Evolutionary conservation across 495 filamentous ascomycete genomes (phyloP), one percentile per base, ranked within the genome.

Genomic region (Ascodesmis nigricans): DNA sequence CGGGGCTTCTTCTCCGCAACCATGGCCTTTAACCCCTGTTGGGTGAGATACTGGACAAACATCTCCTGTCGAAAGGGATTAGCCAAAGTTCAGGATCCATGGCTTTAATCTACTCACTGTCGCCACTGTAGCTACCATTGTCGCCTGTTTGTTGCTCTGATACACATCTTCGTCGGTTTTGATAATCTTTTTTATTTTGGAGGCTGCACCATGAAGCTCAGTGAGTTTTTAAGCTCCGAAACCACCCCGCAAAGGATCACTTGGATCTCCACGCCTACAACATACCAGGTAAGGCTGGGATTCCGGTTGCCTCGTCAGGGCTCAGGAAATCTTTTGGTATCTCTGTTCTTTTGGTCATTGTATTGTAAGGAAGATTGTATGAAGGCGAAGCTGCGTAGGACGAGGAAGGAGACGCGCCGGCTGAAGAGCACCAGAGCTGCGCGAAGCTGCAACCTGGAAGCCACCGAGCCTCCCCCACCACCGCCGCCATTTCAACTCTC

Each of bases 161-260:
- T 54, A 56, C 43, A 91, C 74, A 41, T 93, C 87, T 20, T 75
- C 73, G 55, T 99, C 87, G 11, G 79, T 62, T 10, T 67, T 64
- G 32, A 99, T 77, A 46, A 95, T 92, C 56, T 83, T 87, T 53
- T 91, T 92, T 30, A 95, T 75, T 36, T 84, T 67, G 9, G 84
- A 75, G 17, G 93, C 87, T 91, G 43, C 18, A n/a, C n/a, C n/a
- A n/a, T n/a, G n/a, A n/a, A n/a, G n/a, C n/a, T n/a, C n/a, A n/a
- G 27, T 23, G 29, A 9, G 24, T 26, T 16, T 42, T 29, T 37
- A 32, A n/a, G 18, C 36, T 33, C 10, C 16, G 5, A 19, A 13
- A 20, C 10, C n/a, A 21, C 4, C 23, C 29, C 5, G 19, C 5
- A 18, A 36, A 41, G 42, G 19, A 21, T 17, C 20, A 28, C 1